Conservation (phyloP, 441 rosid genomes). For the Capsella rubella region DNA sequence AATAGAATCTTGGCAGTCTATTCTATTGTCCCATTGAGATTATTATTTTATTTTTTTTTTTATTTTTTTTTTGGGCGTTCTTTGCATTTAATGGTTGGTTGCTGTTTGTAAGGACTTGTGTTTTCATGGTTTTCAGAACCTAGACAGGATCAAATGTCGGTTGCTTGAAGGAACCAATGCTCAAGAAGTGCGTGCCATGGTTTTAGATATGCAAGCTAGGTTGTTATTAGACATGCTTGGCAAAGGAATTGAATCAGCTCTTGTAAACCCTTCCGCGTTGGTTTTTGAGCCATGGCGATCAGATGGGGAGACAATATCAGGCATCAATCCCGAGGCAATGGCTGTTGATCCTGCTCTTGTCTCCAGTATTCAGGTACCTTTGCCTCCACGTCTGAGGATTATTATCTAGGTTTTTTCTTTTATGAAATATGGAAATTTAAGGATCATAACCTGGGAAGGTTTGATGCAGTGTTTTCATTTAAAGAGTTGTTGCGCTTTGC, state of each 20-base stretch:
- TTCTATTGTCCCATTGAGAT: conserved; percentile 16
- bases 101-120: conserved; percentile 22
- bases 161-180: conserved; percentile 98
- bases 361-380: conserved; percentile 83
- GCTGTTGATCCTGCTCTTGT: conserved; percentile 93
- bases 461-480: conserved; percentile 23
- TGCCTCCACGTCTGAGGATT: conserved; percentile 21
- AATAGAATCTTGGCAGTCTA: conserved; percentile 9
- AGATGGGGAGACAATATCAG: conserved; percentile 72
- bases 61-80: not conserved
- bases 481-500: conserved; percentile 4
- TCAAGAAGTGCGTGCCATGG: conserved; percentile 99
- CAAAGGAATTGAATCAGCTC: conserved; percentile 98
- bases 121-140: conserved; percentile 69
- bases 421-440: conserved; percentile 1
- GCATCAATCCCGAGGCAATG: conserved; percentile 92
- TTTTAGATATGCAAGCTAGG: conserved; percentile 99
- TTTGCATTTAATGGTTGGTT: conserved; percentile 19
- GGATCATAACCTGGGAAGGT: conserved; percentile 15
- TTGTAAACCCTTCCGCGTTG: conserved; percentile 93
- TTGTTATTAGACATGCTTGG: conserved; percentile 98
- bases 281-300: conserved; percentile 94
- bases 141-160: conserved; percentile 98
- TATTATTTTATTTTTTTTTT: conserved; percentile 17
- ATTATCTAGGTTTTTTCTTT: not conserved